Percentiles rank a stretch among this genome's conserved stretches.
These are phyloP conservation scores for Pythium sp. DNA, from an alignment of 352 stramenopile species.

Conservation along the genomic window DNA sequence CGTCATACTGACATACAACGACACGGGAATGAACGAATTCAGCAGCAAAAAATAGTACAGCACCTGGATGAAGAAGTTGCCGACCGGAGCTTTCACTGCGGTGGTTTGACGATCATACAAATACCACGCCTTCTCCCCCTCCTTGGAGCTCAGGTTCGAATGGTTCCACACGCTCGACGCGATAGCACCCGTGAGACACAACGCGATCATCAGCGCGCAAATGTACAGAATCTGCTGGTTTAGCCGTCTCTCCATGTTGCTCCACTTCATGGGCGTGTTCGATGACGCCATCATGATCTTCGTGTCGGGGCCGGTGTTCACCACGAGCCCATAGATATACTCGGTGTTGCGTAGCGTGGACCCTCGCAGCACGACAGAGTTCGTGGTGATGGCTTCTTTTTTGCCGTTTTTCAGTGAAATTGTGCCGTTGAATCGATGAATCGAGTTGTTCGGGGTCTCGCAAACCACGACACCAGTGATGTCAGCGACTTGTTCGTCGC, in stretches of 20 bases:
- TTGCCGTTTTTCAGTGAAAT: slow-evolving; percentile 53
- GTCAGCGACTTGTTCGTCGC: slow-evolving; percentile 46
- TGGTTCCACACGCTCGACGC: slow-evolving; percentile 71
- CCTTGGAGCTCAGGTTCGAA: slow-evolving; percentile 42
- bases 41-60: slow-evolving; percentile 93
- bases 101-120: slow-evolving; percentile 48
- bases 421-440: slow-evolving; percentile 90
- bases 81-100: slow-evolving; percentile 49
- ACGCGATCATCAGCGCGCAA: slow-evolving; percentile 70
- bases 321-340: slow-evolving; percentile 88
- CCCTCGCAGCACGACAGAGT: slow-evolving; percentile 83
- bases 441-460: slow-evolving; percentile 87
- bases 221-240: slow-evolving; percentile 87
- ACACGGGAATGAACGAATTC: slow-evolving; percentile 94
- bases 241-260: slow-evolving; percentile 81
- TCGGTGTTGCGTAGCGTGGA: slow-evolving; percentile 90
- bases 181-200: slow-evolving; percentile 67
- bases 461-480: slow-evolving; percentile 67
- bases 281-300: slow-evolving; percentile 90
- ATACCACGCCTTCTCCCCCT: slow-evolving; percentile 60
- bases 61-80: slow-evolving; percentile 89
- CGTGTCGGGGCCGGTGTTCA: slow-evolving; percentile 90
- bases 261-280: slow-evolving; percentile 81
- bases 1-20: slow-evolving; percentile 93
- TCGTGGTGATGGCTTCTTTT: slow-evolving; percentile 76